A percentile compares a stretch with the other conserved stretches of the same genome.
Evolutionary conservation across 2,329 filamentous ascomycete genomes (phyloP).

Genomic region (Colletotrichum sp.): DNA sequence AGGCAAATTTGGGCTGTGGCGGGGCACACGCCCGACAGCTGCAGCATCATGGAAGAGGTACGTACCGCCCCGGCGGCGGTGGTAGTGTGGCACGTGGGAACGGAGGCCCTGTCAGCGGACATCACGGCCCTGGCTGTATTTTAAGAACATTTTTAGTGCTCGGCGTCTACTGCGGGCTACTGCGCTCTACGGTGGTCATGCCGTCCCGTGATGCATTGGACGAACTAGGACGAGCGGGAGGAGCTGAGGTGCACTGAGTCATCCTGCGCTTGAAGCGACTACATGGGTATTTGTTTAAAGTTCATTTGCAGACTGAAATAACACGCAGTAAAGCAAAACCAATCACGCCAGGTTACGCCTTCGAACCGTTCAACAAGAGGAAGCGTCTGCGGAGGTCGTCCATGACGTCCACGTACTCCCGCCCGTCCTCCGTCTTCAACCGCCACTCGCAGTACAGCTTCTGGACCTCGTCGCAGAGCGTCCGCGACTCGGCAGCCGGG

Average conservation of each 20-base stretch:
- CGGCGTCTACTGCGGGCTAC: not conserved
- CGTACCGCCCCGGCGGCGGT: not conserved
- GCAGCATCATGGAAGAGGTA: not conserved
- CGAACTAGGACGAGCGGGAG: not conserved
- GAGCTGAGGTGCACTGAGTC: not conserved
- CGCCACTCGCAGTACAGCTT: constrained; percentile 33
- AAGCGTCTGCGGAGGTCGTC: constrained; percentile 15
- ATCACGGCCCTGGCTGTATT: not conserved
- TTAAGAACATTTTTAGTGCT: not conserved
- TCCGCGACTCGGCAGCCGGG: not conserved
- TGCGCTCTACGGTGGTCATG: not conserved
- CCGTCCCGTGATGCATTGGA: not conserved
- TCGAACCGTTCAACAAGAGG: constrained; percentile 1
- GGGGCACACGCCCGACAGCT: not conserved
- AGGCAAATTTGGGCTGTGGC: not conserved
- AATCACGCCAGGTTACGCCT: not conserved
- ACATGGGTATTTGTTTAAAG: not conserved
- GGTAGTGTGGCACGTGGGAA: not conserved
- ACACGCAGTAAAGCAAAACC: not conserved
- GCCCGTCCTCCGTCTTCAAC: constrained; percentile 31
- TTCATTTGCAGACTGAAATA: not conserved
- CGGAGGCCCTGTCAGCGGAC: not conserved
- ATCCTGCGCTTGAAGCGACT: not conserved
- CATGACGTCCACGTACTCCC: constrained; percentile 35
- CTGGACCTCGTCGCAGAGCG: constrained; percentile 25